phyloP scores from a whole-genome alignment of 129 eudicot species.

The Lonicera japonica region DNA sequence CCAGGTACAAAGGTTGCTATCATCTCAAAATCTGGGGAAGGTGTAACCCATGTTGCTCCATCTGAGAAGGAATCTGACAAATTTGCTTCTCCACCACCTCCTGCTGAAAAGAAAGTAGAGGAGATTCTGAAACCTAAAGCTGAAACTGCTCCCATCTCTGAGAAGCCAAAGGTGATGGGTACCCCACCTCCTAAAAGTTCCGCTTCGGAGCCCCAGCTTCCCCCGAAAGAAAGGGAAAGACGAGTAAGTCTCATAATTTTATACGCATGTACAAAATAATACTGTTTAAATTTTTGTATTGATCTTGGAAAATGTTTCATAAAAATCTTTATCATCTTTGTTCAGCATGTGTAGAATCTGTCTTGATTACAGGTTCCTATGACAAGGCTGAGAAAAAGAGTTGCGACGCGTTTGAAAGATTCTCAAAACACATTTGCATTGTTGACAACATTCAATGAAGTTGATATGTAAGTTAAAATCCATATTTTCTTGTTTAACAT shows the following conservation, averaged over 20 bases:
- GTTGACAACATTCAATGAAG: constrained; percentile 96
- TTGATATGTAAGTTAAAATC: constrained; percentile 60
- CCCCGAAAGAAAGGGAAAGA: constrained; percentile 94
- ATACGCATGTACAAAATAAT: not conserved
- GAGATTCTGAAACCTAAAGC: constrained; percentile 41
- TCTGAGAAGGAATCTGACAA: constrained; percentile 54
- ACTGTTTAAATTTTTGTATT: not conserved
- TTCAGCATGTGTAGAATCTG: not conserved
- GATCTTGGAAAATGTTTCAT: not conserved
- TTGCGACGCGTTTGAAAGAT: constrained; percentile 92
- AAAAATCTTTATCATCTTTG: not conserved
- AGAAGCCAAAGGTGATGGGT: constrained; percentile 47
- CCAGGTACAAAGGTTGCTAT: constrained; percentile 86
- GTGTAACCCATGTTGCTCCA: constrained; percentile 57
- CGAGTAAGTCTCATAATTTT: constrained; percentile 46
- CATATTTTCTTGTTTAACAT: not conserved
- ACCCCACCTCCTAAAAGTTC: constrained; percentile 50
- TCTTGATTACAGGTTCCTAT: constrained; percentile 68
- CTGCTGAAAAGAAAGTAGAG: constrained; percentile 32
- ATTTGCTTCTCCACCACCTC: constrained; percentile 38
- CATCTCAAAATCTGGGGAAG: constrained; percentile 73
- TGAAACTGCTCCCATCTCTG: constrained; percentile 42
- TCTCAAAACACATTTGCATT: constrained; percentile 97
- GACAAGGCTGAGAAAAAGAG: constrained; percentile 95
- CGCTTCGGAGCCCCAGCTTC: constrained; percentile 72